A percentile compares a stretch with the other conserved stretches of the same genome.
phyloP scores from a whole-genome alignment of 176 grass and related monocot species.

The Juncus inflexus region DNA sequence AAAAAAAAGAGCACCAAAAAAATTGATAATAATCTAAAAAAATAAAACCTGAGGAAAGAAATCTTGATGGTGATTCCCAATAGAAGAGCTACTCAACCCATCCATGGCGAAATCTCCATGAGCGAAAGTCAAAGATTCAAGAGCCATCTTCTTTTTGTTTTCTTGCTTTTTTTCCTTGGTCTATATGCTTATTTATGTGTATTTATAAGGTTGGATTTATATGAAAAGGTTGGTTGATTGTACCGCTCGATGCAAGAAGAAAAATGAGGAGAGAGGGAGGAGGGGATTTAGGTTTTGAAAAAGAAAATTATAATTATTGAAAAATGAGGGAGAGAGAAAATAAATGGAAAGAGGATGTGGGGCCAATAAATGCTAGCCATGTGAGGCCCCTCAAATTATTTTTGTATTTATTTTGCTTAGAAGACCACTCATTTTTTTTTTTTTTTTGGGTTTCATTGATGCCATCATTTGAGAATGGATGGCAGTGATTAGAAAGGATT shows the following conservation, averaged over 20 bases:
- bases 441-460: no score
- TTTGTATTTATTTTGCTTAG: no score
- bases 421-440: no score
- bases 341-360: background rate
- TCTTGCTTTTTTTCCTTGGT: background rate
- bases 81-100: slow-evolving; percentile 28
- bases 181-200: background rate
- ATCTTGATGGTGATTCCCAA: slow-evolving; percentile 39
- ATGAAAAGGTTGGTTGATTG: background rate
- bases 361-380: slow-evolving; percentile 31
- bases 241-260: slow-evolving; percentile 23
- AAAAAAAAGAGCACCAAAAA: background rate
- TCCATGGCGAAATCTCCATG: slow-evolving; percentile 47
- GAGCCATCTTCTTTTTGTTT: slow-evolving; percentile 28
- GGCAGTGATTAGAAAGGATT: no score
- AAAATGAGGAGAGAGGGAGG: slow-evolving; percentile 3
- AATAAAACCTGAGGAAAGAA: slow-evolving; percentile 36
- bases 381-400: slow-evolving; percentile 7
- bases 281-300: slow-evolving; percentile 24
- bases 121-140: slow-evolving; percentile 48
- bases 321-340: background rate
- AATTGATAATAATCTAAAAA: background rate
- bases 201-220: slow-evolving; percentile 4
- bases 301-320: background rate
- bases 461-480: no score